Percentiles rank a stretch among this genome's conserved stretches.
Evolutionary conservation across 2,329 filamentous ascomycete species (phyloP).

Genomic region (Rutstroemia sp.): DNA sequence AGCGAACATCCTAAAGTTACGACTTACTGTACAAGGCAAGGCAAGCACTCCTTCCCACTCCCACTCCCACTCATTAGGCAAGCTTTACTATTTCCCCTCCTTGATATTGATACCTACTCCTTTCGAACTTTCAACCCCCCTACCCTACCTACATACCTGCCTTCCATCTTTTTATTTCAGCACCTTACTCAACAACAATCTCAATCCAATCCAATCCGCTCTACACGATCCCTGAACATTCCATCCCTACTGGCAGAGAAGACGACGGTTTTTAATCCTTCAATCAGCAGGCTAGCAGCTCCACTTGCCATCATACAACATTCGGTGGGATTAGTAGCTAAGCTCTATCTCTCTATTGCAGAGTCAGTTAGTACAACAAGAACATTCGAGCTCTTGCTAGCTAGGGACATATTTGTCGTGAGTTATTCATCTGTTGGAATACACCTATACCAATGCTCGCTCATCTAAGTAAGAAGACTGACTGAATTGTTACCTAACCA

Average conservation of each 20-base stretch:
- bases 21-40: not conserved
- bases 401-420: not conserved
- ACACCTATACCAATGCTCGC: too few species aligned
- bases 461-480: not conserved
- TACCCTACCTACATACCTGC: not conserved
- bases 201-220: not conserved
- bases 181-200: not conserved
- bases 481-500: not conserved
- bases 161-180: not conserved
- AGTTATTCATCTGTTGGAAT: not conserved
- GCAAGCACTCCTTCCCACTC: not conserved
- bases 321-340: not conserved
- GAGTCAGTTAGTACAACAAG: not conserved
- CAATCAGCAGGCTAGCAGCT: too few species aligned
- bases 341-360: not conserved
- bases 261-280: too few species aligned
- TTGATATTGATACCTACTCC: not conserved
- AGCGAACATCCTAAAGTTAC: not conserved
- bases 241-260: too few species aligned
- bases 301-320: not conserved
- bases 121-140: not conserved
- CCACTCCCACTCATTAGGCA: too few species aligned
- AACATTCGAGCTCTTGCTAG: not conserved
- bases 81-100: slow-evolving; percentile 6
- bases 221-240: not conserved